phyloP scores from a whole-genome alignment of 768 basidiomycete genomes.

The Boletus pseudo-olivaceus region DNA sequence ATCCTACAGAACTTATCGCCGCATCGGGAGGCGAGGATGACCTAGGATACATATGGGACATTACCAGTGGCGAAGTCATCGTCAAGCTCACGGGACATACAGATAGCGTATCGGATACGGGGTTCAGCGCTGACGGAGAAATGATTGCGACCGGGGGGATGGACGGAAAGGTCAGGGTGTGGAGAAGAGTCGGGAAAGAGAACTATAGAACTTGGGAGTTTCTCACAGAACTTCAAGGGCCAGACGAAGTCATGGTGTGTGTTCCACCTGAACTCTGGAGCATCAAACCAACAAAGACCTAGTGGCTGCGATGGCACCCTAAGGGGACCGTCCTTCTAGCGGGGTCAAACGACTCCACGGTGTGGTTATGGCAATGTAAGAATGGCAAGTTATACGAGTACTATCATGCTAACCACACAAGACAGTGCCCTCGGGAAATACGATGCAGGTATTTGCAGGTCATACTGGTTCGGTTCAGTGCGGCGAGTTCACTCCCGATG shows the following conservation, averaged over 20 bases:
- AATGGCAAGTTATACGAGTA: background rate
- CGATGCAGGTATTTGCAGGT: slow-evolving; percentile 94
- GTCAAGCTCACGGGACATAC: slow-evolving; percentile 88
- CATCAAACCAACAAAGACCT: slow-evolving; percentile 1
- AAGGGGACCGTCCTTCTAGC: slow-evolving; percentile 85
- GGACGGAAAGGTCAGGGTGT: slow-evolving; percentile 93
- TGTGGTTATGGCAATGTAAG: slow-evolving; percentile 97
- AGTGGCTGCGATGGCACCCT: slow-evolving; percentile 98
- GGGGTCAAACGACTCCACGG: slow-evolving; percentile 88
- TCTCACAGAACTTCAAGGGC: slow-evolving; percentile 86
- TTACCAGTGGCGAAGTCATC: slow-evolving; percentile 74
- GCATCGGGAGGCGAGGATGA: slow-evolving; percentile 96
- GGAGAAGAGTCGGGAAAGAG: slow-evolving; percentile 79
- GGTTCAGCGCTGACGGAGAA: slow-evolving; percentile 87
- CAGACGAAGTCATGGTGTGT: slow-evolving; percentile 91
- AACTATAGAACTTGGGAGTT: slow-evolving; percentile 89
- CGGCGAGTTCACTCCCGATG: slow-evolving; percentile 91
- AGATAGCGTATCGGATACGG: slow-evolving; percentile 79
- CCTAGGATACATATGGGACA: slow-evolving; percentile 89
- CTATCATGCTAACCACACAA: background rate
- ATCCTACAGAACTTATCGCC: slow-evolving; percentile 78
- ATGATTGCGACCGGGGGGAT: slow-evolving; percentile 95
- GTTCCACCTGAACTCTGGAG: background rate
- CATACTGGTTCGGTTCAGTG: slow-evolving; percentile 82
- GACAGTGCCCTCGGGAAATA: slow-evolving; percentile 89